These are phyloP conservation scores for Rhodotorula taiwanensis DNA, from an alignment of 768 basidiomycete genomes.

Conservation along the genomic window DNA sequence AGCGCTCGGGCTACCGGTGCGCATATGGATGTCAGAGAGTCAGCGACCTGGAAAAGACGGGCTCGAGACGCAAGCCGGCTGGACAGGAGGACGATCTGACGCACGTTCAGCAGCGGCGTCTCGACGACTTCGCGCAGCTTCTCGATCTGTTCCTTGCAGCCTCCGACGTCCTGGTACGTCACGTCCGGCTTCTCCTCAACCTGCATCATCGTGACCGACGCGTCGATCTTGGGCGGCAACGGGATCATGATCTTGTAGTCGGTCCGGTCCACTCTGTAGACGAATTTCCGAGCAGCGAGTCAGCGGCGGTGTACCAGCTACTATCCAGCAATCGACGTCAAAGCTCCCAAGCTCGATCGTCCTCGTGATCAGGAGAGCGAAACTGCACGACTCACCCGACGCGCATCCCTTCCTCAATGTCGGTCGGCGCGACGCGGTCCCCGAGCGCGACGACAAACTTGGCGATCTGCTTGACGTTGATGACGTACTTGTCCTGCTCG, in stretches of 20 bases:
- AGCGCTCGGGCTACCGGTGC: conserved; percentile 78
- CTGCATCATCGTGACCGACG: conserved; percentile 99
- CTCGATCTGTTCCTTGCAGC: conserved; percentile 99
- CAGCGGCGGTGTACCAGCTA: too few species aligned
- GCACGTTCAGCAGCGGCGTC: conserved; percentile 82
- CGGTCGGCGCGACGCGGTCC: conserved; percentile 91
- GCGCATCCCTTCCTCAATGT: conserved; percentile 99
- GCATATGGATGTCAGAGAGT: background rate
- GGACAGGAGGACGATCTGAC: conserved; percentile 43
- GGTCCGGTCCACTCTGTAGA: conserved; percentile 74
- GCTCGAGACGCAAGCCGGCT: too few species aligned
- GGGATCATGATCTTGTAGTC: conserved; percentile 99
- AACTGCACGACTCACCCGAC: conserved; percentile 66
- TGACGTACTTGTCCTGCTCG: conserved; percentile 98
- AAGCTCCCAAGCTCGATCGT: background rate
- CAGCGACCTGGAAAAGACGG: too few species aligned
- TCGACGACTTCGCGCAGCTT: conserved; percentile 97
- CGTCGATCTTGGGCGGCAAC: conserved; percentile 95
- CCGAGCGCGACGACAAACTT: conserved; percentile 98
- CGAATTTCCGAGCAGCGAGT: too few species aligned
- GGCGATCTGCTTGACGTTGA: conserved; percentile 98
- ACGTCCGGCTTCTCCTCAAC: conserved; percentile 98
- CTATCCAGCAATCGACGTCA: too few species aligned
- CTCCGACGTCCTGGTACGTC: conserved; percentile 94
- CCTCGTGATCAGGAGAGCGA: background rate